Evolutionary conservation across 2,329 filamentous ascomycete genomes (phyloP), one percentile per base, ranked within the genome.

Genomic region (Apiospora aurea): DNA sequence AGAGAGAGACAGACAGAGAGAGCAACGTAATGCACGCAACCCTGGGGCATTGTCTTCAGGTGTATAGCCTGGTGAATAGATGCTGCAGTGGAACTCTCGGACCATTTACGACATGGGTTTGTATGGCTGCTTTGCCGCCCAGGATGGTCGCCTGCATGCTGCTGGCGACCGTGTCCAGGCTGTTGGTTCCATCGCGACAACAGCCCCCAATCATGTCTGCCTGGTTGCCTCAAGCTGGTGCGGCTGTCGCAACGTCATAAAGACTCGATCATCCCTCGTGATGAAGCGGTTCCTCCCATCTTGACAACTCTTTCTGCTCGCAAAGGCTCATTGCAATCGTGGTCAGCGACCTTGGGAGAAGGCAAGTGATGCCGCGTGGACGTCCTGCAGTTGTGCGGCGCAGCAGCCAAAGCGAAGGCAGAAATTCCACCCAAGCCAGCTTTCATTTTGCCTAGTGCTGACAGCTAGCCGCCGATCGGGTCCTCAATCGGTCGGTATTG

Each of bases 81-180:
- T 13, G n/a, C n/a, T n/a, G 49, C 49, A 24, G 49, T 51, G 49
- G 49, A 24, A 24, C 21, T 49, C 21, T 49, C 10, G 21, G 21
- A 2, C 10, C 46, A n/a, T 49, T 49, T 10, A n/a, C 46, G 46
- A 14, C 49, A 51, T 51, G 49, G 49, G 49, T 51, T 51, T 51
- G n/a, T 51, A 26, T 51, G 49, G 49, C 49, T 51, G n/a, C 49
- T 26, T 24, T 51, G 49, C 49, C 49, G 49, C 49, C n/a, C 49
- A n/a, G 24, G 11, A 51, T 26, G 49, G 49, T 51, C 49, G n/a
- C n/a, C n/a, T 51, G 49, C 49, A 26, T 51, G n/a, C 24, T 51
- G 49, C 11, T 14, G 49, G n/a, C 4, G n/a, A 26, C 26, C 49
- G 24, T 26, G 49, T 13, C 49, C 49, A 11, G 49, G 49, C 49